Evolutionary conservation across 805 yeast species (phyloP).

Genomic region (Clavispora phyllophila): DNA sequence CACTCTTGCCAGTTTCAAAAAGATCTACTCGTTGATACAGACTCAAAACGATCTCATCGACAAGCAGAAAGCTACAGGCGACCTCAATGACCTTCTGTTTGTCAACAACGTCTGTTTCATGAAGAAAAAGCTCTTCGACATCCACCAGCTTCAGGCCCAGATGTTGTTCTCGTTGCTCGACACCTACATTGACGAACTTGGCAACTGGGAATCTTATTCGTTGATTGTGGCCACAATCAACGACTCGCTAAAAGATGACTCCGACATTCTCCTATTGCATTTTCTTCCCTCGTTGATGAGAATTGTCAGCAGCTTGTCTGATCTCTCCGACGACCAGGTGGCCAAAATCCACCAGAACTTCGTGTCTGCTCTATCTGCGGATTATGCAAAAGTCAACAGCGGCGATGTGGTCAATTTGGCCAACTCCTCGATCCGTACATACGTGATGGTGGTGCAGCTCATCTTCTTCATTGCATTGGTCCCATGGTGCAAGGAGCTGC

Average conservation of each 20-base stretch:
- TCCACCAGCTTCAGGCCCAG: conserved; percentile 71
- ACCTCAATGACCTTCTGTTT: conserved; percentile 40
- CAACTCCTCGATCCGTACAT: conserved; percentile 26
- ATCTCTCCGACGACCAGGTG: conserved; percentile 32
- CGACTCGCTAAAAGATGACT: conserved; percentile 40
- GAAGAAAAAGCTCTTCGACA: conserved; percentile 55
- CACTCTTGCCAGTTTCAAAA: conserved; percentile 50
- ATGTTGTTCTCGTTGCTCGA: conserved; percentile 50
- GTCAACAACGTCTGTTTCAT: conserved; percentile 45
- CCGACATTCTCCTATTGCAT: conserved; percentile 63
- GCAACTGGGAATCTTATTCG: conserved; percentile 28
- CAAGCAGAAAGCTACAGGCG: conserved; percentile 46
- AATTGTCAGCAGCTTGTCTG: conserved; percentile 39
- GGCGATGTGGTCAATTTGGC: conserved; percentile 27
- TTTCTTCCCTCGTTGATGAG: conserved; percentile 55
- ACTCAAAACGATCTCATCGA: conserved; percentile 47
- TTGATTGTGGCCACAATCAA: conserved; percentile 41
- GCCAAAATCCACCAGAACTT: conserved; percentile 36
- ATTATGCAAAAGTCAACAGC: conserved; percentile 17
- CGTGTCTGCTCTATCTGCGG: conserved; percentile 26
- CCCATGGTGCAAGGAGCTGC: conserved; percentile 59
- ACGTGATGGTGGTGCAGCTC: conserved; percentile 41
- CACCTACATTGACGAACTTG: conserved; percentile 27
- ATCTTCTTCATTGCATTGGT: conserved; percentile 56
- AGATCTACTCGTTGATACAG: conserved; percentile 52